Evolutionary conservation across 1,139 yeast species (phyloP).

Genomic region (Hemisphaericaspora subhashii): DNA sequence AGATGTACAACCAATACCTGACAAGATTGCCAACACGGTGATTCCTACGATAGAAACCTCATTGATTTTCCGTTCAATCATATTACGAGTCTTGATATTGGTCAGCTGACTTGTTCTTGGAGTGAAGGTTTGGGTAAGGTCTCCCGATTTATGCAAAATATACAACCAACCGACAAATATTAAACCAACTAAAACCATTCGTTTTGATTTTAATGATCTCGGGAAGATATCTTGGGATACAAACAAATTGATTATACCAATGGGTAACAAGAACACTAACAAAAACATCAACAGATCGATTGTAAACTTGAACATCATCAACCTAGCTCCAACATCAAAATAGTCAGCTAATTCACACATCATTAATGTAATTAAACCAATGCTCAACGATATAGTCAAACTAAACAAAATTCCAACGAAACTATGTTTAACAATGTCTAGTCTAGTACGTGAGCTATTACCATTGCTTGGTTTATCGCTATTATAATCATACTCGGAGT

Average conservation of each 20-base stretch:
- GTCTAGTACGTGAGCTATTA: neutral
- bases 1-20: slow-evolving; percentile 77
- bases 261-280: slow-evolving; percentile 35
- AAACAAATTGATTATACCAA: slow-evolving; percentile 30
- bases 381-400: slow-evolving; percentile 30
- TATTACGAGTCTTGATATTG: slow-evolving; percentile 11
- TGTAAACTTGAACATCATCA: slow-evolving; percentile 30
- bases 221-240: slow-evolving; percentile 31
- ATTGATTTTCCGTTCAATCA: slow-evolving; percentile 47
- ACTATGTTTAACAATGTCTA: slow-evolving; percentile 7
- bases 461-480: slow-evolving; percentile 7
- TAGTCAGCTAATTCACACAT: slow-evolving; percentile 38
- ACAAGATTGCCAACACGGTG: slow-evolving; percentile 65
- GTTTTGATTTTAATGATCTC: slow-evolving; percentile 7
- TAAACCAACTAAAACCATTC: slow-evolving; percentile 13
- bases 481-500: slow-evolving; percentile 14
- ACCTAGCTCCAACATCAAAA: slow-evolving; percentile 22
- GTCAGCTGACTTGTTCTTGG: slow-evolving; percentile 15
- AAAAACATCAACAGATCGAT: slow-evolving; percentile 34
- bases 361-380: slow-evolving; percentile 35
- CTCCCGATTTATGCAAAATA: slow-evolving; percentile 38
- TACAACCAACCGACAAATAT: slow-evolving; percentile 31
- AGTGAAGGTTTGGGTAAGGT: slow-evolving; percentile 30
- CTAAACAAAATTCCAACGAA: slow-evolving; percentile 32
- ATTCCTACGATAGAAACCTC: slow-evolving; percentile 72